Conservation (phyloP, 2,329 filamentous ascomycete genomes). For the Fusarium coffeatum region DNA sequence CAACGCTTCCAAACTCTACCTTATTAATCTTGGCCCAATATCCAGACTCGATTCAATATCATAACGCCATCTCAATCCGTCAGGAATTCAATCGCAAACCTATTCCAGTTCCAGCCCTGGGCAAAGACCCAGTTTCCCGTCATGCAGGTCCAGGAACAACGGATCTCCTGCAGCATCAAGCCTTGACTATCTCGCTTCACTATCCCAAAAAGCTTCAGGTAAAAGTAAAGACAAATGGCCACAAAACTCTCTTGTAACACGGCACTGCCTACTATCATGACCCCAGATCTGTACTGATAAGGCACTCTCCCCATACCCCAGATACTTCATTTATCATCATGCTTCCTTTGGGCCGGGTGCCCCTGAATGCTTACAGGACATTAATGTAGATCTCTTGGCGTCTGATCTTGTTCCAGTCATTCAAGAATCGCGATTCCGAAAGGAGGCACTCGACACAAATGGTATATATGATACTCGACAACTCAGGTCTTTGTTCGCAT, state of each 20-base stretch:
- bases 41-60: background rate
- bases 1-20: background rate
- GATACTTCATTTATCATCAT: conserved; percentile 8
- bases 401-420: background rate
- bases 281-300: conserved; percentile 39
- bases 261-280: background rate
- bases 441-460: background rate
- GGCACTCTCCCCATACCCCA: conserved; percentile 26
- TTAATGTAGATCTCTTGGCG: conserved; percentile 12
- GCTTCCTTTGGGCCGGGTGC: conserved; percentile 15
- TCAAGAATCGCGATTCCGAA: background rate
- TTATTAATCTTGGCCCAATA: background rate
- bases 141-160: conserved; percentile 25
- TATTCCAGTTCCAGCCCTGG: background rate
- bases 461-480: conserved; percentile 3
- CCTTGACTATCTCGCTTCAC: conserved; percentile 3
- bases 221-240: conserved; percentile 39
- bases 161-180: background rate
- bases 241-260: background rate
- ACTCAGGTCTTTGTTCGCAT: background rate
- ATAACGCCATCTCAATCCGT: background rate
- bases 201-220: conserved; percentile 20
- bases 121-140: background rate
- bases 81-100: conserved; percentile 8
- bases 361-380: conserved; percentile 26